These are phyloP conservation scores for Cladorrhinum samala DNA, from an alignment of 495 filamentous ascomycete genomes.

Conservation along the genomic window DNA sequence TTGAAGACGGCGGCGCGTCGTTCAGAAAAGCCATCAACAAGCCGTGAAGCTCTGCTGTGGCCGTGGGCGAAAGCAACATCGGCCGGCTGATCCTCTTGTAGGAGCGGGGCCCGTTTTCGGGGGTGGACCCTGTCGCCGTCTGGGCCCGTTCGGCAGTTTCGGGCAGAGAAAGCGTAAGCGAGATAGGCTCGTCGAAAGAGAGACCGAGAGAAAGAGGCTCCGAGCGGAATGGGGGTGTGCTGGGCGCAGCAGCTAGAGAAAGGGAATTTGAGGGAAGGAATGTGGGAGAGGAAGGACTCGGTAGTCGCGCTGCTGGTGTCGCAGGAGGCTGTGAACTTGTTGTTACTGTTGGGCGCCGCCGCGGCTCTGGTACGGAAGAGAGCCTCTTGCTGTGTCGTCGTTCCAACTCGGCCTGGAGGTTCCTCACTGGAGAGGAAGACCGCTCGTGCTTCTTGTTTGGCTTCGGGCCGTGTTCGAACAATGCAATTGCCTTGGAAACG, in stretches of 20 bases:
- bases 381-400: constrained; percentile 32
- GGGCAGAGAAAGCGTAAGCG: constrained; percentile 14
- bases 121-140: constrained; percentile 9
- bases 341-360: not conserved
- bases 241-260: not conserved
- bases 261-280: not conserved
- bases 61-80: constrained; percentile 25
- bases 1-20: constrained; percentile 16
- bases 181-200: constrained; percentile 1
- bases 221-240: constrained; percentile 2
- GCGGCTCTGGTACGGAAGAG: constrained; percentile 20
- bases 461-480: constrained; percentile 25
- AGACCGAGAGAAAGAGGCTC: not conserved
- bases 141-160: constrained; percentile 13
- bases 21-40: constrained; percentile 28
- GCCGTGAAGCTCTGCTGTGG: constrained; percentile 28
- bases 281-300: not conserved
- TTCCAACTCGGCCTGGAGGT: constrained; percentile 27
- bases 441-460: constrained; percentile 20
- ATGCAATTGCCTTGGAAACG: constrained; percentile 29
- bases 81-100: constrained; percentile 35
- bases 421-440: constrained; percentile 27
- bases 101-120: constrained; percentile 15
- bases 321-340: not conserved
- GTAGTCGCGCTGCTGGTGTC: not conserved